Evolutionary conservation across 1,139 yeast genomes (phyloP), one percentile per base, ranked within the genome.

Genomic region (Suhomyces guaymorum): DNA sequence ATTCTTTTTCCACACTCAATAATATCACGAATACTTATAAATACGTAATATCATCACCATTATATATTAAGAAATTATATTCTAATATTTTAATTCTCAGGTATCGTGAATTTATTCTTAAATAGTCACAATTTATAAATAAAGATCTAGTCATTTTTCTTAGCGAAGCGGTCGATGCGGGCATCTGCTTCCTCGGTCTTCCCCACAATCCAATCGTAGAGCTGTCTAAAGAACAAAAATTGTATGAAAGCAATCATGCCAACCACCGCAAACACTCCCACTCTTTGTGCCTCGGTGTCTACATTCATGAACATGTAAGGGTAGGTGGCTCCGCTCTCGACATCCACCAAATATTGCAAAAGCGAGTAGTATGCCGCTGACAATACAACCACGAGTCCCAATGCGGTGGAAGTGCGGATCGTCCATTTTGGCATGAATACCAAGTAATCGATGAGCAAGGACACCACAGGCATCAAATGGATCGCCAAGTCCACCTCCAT

Each of bases 301-400:
- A 74, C 82, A 48, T 80, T 74, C 53, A 82, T 59, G 49, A 82
- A 82, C 9, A 80, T 82, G 51, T 82, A 82, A 0, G 92, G 92
- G 48, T 76, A 82, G 17, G 38, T 39, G 2, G 61, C 64, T 7
- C 75, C 83, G 26, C 47, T 54, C 15, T 59, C 63, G 22, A 71
- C 57, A 38, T 73, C 75, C 20, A 82, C 63, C 41, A 80, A 55
- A 15, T 49, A 34, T 38, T 73, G 68, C 36, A 82, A 62, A 55
- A 70, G 68, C 28, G 59, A 51, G 75, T 84, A 82, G 54, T 82
- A 83, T 3, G 63, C 59, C 0, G 59, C 42, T 1, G 83, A 67
- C 23, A 80, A 52, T 0, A 48, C 28, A 1, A 61, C 44, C 21
- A 75, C 61, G 8, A 70, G 47, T 0, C 53, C 30, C 37, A 78